phyloP scores from a whole-genome alignment of 352 stramenopile species.

The Peronospora tabacina region DNA sequence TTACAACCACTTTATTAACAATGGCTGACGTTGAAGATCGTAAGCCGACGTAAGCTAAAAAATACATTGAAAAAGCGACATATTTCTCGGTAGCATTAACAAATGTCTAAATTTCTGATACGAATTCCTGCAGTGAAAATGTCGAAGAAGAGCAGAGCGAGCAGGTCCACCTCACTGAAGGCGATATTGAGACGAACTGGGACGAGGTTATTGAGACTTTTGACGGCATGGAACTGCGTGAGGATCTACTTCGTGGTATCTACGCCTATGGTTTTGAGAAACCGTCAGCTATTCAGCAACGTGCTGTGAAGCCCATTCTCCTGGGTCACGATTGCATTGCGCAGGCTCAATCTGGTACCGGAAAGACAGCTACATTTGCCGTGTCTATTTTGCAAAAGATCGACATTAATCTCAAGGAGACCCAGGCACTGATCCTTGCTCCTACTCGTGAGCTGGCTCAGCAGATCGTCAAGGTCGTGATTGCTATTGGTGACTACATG shows the following conservation, averaged over 20 bases:
- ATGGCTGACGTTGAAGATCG: conserved; percentile 80
- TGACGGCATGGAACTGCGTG: conserved; percentile 97
- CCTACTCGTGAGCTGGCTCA: conserved; percentile 99
- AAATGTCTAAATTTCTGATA: background rate
- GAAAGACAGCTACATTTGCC: conserved; percentile 99
- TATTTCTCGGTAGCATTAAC: conserved; percentile 2
- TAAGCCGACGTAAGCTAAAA: conserved; percentile 40
- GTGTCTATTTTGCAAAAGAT: conserved; percentile 98
- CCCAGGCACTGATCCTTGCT: conserved; percentile 97
- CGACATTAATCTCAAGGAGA: conserved; percentile 92
- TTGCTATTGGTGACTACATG: conserved; percentile 94
- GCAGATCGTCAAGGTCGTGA: conserved; percentile 98
- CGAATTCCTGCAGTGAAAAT: conserved; percentile 35
- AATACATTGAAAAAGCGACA: background rate
- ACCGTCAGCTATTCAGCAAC: conserved; percentile 99
- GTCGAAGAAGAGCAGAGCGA: conserved; percentile 58
- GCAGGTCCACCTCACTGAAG: conserved; percentile 76
- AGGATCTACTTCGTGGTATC: conserved; percentile 98
- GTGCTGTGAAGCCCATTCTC: conserved; percentile 96
- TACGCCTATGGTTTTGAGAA: conserved; percentile 99
- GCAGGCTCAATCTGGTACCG: conserved; percentile 97
- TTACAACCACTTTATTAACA: conserved; percentile 22
- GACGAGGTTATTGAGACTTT: conserved; percentile 98
- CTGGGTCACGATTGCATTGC: conserved; percentile 97
- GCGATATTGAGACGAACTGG: conserved; percentile 98